Evolutionary conservation across 2,329 filamentous ascomycete species (phyloP).

Genomic region (Exophiala spinifera): DNA sequence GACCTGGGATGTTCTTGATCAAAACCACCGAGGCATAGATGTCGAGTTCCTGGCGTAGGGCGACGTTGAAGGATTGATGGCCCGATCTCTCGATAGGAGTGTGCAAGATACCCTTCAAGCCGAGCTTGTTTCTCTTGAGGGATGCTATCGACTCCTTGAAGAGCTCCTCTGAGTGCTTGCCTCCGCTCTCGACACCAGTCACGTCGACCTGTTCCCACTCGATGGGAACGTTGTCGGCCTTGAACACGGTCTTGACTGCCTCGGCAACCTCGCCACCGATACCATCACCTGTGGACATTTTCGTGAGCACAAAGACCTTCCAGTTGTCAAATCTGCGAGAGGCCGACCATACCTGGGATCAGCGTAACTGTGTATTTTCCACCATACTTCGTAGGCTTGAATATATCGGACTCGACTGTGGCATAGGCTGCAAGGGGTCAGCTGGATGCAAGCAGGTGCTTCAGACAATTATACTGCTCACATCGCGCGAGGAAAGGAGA

Average conservation of each 20-base stretch:
- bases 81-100: slow-evolving; percentile 95
- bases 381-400: slow-evolving; percentile 98
- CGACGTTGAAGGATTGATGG: slow-evolving; percentile 99
- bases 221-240: slow-evolving; percentile 97
- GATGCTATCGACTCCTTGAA: slow-evolving; percentile 95
- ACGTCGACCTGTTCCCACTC: slow-evolving; percentile 99
- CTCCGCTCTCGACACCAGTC: slow-evolving; percentile 79
- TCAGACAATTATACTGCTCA: slow-evolving; percentile 11
- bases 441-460: not conserved
- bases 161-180: slow-evolving; percentile 86
- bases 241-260: slow-evolving; percentile 98
- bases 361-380: slow-evolving; percentile 99
- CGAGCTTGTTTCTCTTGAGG: slow-evolving; percentile 96
- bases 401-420: slow-evolving; percentile 89
- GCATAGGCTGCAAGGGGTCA: slow-evolving; percentile 43
- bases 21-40: slow-evolving; percentile 98
- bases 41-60: slow-evolving; percentile 97
- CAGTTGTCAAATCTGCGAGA: not conserved
- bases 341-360: slow-evolving; percentile 70
- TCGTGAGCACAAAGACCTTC: slow-evolving; percentile 10
- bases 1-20: slow-evolving; percentile 99
- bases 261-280: slow-evolving; percentile 97
- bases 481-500: slow-evolving; percentile 26
- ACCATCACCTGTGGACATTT: slow-evolving; percentile 65
- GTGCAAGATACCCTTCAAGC: slow-evolving; percentile 97